Evolutionary conservation across 2,329 filamentous ascomycete species (phyloP), one percentile per base, ranked within the genome.

Genomic region (Calonectria pseudoreteaudii): DNA sequence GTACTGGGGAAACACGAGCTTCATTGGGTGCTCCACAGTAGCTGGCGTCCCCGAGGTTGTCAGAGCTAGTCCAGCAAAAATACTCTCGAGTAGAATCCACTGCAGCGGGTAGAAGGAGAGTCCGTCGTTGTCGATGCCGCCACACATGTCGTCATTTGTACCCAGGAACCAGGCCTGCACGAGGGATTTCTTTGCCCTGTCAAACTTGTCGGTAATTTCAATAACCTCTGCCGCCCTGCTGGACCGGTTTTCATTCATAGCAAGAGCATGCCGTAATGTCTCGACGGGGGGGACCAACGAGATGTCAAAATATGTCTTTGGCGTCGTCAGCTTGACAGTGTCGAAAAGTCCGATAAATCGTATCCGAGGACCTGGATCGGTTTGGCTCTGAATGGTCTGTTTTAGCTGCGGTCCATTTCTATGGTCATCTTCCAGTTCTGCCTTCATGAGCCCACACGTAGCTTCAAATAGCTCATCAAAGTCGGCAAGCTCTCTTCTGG

Each of bases 281-380:
- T 78, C 72, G 20, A 80, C 75, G 0, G 77, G 77, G 2, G 73
- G 30, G 20, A 69, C 72, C 30, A 78, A 72, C 0, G 79, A 79
- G 11, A 79, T 74, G 20, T 80, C 79, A 20, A 73, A 78, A 0
- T 68, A 28, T 8, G 58, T 72, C 36, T 68, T 77, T 8, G 75
- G 64, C 7, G 62, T 20, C 20, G 30, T 68, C 34, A 44, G 70
- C 50, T 75, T 73, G 10, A 72, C 69, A 0, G 76, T 77, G 52
- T 80, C 79, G 1, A 80, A 80, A 1, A 80, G 68, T 6, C 79
- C 79, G 16, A 80, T 73, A 14, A 80, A 80, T 0, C 75, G 78
- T 41, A 80, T 80, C 7, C 72, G 58, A 2, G 79, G 79, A 1
- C 73, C 72, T 0, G 53, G 68, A 8, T 53, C 31, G 7, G 70